Percentiles rank a stretch among this genome's conserved stretches.
These are phyloP conservation scores for Amorphotheca resinae DNA, from an alignment of 495 filamentous ascomycete genomes.

Conservation along the genomic window DNA sequence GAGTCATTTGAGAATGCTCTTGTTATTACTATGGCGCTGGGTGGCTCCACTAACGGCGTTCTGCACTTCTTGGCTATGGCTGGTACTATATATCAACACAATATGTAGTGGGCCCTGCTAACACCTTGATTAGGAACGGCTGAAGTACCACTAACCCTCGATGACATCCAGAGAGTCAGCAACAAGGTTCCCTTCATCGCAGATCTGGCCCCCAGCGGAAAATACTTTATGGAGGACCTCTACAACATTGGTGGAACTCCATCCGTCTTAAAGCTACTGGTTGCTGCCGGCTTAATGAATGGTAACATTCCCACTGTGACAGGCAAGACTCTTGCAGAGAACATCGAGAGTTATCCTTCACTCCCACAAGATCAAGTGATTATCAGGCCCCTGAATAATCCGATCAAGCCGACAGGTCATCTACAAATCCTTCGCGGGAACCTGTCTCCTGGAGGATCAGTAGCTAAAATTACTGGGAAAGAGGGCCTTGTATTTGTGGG, in stretches of 20 bases:
- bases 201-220: constrained; percentile 80
- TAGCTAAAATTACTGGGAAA: constrained; percentile 97
- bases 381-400: constrained; percentile 67
- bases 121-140: constrained; percentile 38
- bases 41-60: constrained; percentile 85
- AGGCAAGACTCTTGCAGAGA: constrained; percentile 79
- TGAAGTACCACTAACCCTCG: constrained; percentile 66
- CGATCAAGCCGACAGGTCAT: constrained; percentile 83
- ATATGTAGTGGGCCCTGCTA: neutral
- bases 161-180: constrained; percentile 79
- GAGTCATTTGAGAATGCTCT: constrained; percentile 87
- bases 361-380: constrained; percentile 72
- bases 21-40: constrained; percentile 83
- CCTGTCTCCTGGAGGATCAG: constrained; percentile 80
- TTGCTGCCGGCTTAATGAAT: constrained; percentile 70
- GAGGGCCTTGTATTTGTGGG: constrained; percentile 78
- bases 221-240: constrained; percentile 90
- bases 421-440: constrained; percentile 84
- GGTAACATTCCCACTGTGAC: constrained; percentile 84
- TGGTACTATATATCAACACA: constrained; percentile 21
- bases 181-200: constrained; percentile 88
- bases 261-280: constrained; percentile 81
- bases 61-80: constrained; percentile 95
- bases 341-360: constrained; percentile 69
- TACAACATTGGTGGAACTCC: constrained; percentile 88